Evolutionary conservation across 352 stramenopile species (phyloP).

Genomic region (Phytopythium oedochilum): DNA sequence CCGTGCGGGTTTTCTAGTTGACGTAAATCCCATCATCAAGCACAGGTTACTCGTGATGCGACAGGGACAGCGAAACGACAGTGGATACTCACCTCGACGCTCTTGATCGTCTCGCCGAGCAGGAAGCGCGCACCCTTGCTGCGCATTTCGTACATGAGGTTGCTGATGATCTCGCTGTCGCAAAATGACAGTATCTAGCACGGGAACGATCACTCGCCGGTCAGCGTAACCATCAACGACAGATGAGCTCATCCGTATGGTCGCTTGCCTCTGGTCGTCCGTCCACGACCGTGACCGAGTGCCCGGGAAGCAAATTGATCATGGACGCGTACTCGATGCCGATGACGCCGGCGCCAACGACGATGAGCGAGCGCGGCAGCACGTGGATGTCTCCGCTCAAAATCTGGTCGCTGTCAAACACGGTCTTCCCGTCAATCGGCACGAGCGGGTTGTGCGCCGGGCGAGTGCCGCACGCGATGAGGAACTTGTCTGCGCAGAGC

Average conservation of each 20-base stretch:
- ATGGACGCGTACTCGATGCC: conserved; percentile 92
- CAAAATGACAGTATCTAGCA: conserved; percentile 78
- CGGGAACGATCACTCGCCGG: background rate
- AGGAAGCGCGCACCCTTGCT: conserved; percentile 85
- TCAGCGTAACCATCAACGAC: background rate
- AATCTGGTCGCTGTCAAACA: conserved; percentile 85
- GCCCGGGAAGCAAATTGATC: conserved; percentile 85
- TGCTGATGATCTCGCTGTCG: conserved; percentile 83
- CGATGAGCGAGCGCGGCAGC: conserved; percentile 71
- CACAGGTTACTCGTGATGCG: no score
- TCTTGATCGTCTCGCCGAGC: conserved; percentile 73
- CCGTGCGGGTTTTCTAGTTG: conserved; percentile 33
- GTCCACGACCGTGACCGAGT: conserved; percentile 86
- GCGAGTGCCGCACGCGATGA: conserved; percentile 82
- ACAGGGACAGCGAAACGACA: no score
- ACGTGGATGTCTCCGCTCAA: conserved; percentile 59
- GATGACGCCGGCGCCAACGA: conserved; percentile 83
- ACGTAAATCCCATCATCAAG: background rate
- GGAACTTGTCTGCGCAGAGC: conserved; percentile 69
- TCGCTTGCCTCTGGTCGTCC: conserved; percentile 57
- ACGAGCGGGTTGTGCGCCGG: conserved; percentile 73
- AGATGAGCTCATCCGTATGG: no score
- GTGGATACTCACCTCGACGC: conserved; percentile 69
- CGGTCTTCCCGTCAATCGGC: conserved; percentile 77
- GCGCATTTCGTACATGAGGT: conserved; percentile 88